phyloP scores from a whole-genome alignment of 1,139 yeast genomes.

The Kodamaea ohmeri region DNA sequence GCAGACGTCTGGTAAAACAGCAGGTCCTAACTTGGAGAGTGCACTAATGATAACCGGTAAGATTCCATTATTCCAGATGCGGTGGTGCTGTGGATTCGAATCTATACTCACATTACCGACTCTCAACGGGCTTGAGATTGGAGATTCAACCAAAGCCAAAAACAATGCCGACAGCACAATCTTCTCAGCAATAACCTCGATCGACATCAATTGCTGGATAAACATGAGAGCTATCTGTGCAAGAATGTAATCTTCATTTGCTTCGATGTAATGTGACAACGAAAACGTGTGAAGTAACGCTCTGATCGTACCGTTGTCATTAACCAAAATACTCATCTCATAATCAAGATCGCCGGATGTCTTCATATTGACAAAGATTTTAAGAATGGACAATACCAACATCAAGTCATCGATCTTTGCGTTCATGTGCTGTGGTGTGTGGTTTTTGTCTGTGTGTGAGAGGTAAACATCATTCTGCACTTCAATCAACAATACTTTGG shows the following conservation, averaged over 20 bases:
- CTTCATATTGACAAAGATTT: constrained; percentile 52
- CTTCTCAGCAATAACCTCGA: constrained; percentile 63
- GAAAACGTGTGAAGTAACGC: constrained; percentile 66
- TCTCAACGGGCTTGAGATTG: constrained; percentile 65
- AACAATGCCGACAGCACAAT: constrained; percentile 66
- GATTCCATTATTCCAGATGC: constrained; percentile 80
- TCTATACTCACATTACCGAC: constrained; percentile 58
- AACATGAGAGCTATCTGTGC: constrained; percentile 73
- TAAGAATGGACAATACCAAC: constrained; percentile 60
- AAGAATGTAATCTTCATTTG: constrained; percentile 62
- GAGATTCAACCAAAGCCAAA: constrained; percentile 69
- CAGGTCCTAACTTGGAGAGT: constrained; percentile 60
- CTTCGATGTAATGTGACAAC: constrained; percentile 59
- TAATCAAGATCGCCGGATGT: constrained; percentile 49
- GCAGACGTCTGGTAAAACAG: constrained; percentile 63
- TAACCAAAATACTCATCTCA: constrained; percentile 52
- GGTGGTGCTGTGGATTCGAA: constrained; percentile 52
- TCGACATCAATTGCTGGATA: constrained; percentile 64
- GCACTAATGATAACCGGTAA: constrained; percentile 64
- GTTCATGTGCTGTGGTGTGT: constrained; percentile 30
- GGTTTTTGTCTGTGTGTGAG: constrained; percentile 31
- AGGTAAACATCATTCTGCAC: constrained; percentile 55
- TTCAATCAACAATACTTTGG: constrained; percentile 51
- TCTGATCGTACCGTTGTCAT: constrained; percentile 59
- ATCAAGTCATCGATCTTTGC: constrained; percentile 62